Evolutionary conservation across 2,329 filamentous ascomycete genomes (phyloP), one percentile per base, ranked within the genome.

Genomic region (Xylariomycetidae sp.): DNA sequence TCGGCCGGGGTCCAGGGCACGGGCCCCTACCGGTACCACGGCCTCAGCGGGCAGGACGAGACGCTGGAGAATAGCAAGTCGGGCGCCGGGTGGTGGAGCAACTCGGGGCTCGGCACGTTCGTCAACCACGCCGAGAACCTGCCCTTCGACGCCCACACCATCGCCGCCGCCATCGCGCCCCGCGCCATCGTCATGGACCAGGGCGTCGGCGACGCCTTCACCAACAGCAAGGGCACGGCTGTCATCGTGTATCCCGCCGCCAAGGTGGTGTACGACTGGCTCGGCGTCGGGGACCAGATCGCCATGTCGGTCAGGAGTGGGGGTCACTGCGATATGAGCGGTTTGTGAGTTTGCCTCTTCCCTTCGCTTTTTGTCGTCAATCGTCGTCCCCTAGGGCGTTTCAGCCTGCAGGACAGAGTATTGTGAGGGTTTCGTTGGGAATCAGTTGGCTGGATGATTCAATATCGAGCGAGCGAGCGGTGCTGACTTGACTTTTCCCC

Each of bases 161-260:
- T 79, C 26, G 73, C 70, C n/a, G 73, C 65, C 6, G 62, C 77
- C 14, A 63, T 78, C 17, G 72, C 72, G n/a, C 75, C 75, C 3
- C 59, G 74, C 15, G 71, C 72, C 3, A 54, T 79, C 6, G 58
- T 75, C 14, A 68, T 74, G 16, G 72, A 77, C 32, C 73, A 78
- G 52, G 72, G 73, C 12, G 68, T 66, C 0, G 62, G 59, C 5
- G 68, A 70, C 42, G 58, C 60, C 39, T 72, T 66, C 46, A 64
- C 61, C 5, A 69, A 72, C 42, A 65, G 60, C 26, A 69, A 71
- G 51, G 68, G 60, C 9, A 71, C 68, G 0, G 60, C 67, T 2
- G 62, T 70, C 11, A 63, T 70, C 28, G 69, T 70, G 6, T 74
- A 69, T 40, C 69, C 69, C 31, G 67, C 66, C 5, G 72, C 63